Conservation (phyloP, 1,139 yeast genomes). For the Geotrichum carabidarum region DNA sequence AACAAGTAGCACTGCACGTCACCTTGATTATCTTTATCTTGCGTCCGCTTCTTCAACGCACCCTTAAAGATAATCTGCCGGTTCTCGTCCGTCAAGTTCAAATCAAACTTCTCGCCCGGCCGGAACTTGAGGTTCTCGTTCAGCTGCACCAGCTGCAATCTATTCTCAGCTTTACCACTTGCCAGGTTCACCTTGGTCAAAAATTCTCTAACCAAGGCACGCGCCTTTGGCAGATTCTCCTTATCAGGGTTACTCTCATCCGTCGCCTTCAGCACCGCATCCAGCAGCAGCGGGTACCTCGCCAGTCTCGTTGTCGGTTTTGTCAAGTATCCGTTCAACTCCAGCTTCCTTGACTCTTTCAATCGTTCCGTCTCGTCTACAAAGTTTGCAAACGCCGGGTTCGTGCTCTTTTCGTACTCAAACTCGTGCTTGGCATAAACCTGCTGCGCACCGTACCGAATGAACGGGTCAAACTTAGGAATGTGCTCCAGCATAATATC, state of each 20-base stretch:
- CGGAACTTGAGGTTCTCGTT: slow-evolving; percentile 69
- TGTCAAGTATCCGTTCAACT: slow-evolving; percentile 85
- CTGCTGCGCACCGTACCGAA: slow-evolving; percentile 91
- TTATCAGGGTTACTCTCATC: slow-evolving; percentile 70
- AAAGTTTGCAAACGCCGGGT: slow-evolving; percentile 84
- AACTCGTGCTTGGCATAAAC: slow-evolving; percentile 93
- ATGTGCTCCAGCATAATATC: slow-evolving; percentile 82
- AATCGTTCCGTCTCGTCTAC: slow-evolving; percentile 86
- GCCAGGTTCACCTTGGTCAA: slow-evolving; percentile 79
- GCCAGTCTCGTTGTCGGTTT: slow-evolving; percentile 97
- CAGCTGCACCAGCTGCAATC: slow-evolving; percentile 81
- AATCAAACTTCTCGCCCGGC: slow-evolving; percentile 82
- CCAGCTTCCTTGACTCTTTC: slow-evolving; percentile 86
- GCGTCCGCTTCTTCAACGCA: slow-evolving; percentile 66
- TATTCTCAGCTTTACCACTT: slow-evolving; percentile 91
- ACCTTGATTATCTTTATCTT: slow-evolving; percentile 68
- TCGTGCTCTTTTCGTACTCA: slow-evolving; percentile 88
- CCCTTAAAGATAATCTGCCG: slow-evolving; percentile 77
- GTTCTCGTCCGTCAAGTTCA: slow-evolving; percentile 76
- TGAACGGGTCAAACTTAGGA: slow-evolving; percentile 85
- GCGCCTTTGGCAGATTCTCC: slow-evolving; percentile 64
- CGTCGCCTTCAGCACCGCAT: slow-evolving; percentile 79
- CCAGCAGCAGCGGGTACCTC: slow-evolving; percentile 78
- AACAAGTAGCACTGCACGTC: slow-evolving; percentile 73
- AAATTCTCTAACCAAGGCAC: slow-evolving; percentile 68